phyloP scores from a whole-genome alignment of 208 protist genomes.

The Leptomonas seymouri region DNA sequence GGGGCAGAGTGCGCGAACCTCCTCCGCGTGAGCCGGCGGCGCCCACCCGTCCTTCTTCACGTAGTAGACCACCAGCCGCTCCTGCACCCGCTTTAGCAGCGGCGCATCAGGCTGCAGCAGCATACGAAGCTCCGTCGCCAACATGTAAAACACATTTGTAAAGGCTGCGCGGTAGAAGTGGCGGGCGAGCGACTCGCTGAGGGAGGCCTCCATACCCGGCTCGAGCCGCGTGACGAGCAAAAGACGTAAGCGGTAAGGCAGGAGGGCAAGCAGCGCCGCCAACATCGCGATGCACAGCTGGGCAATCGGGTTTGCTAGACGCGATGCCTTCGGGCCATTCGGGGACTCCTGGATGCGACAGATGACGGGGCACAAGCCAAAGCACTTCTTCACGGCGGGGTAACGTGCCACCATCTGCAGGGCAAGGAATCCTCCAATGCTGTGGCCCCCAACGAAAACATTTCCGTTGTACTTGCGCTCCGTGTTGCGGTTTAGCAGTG shows the following conservation, averaged over 20 bases:
- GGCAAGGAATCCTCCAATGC: conserved; percentile 78
- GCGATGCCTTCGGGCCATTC: conserved; percentile 52
- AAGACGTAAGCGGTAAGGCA: conserved; percentile 29
- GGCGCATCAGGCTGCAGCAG: conserved; percentile 49
- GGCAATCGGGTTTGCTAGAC: conserved; percentile 31
- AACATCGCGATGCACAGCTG: conserved; percentile 39
- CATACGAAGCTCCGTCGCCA: conserved; percentile 57
- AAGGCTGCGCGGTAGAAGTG: conserved; percentile 34
- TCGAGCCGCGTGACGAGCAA: conserved; percentile 26
- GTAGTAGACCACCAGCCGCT: conserved; percentile 74
- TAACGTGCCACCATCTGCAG: conserved; percentile 62
- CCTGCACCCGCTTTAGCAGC: conserved; percentile 45
- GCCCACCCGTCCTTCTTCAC: conserved; percentile 66
- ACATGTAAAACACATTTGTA: conserved; percentile 61
- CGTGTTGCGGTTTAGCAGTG: conserved; percentile 25
- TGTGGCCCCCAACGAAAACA: conserved; percentile 77
- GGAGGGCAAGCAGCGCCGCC: conserved; percentile 32
- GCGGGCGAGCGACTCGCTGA: conserved; percentile 31
- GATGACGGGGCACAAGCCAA: conserved; percentile 70
- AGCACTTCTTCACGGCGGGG: conserved; percentile 50
- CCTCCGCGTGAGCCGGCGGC: conserved; percentile 44
- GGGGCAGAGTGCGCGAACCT: conserved; percentile 47
- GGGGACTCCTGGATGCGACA: conserved; percentile 59
- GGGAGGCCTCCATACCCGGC: conserved; percentile 16
- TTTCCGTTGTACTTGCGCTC: conserved; percentile 42